Base-by-base conservation (phyloP, 2,329 filamentous ascomycete species). In the Aspergillus transmontanensis region DNA sequence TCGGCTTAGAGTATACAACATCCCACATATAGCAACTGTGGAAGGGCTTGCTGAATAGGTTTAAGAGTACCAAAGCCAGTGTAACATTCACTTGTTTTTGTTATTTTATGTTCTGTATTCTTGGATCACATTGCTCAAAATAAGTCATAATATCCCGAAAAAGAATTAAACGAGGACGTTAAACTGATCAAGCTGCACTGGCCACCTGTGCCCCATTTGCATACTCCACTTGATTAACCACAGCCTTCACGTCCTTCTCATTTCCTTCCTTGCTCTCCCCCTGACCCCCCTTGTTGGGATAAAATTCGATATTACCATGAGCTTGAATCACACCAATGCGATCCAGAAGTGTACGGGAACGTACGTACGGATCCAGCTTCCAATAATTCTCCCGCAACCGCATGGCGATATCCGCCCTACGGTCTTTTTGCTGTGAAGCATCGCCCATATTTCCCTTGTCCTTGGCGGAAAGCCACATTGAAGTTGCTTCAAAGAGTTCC, bases 401-500 rank as follows among this genome's bases (percentile, higher is more conserved):
- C 19, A 12, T 12, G n/a, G 32, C 32, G 19, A 36, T 21, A 36
- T 54, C 16, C 1, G 30, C 30, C 19, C 51, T 54, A 3, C 30
- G 51, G 14, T 36, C 30, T 4, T 54, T 34, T 16, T 54, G 51
- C 11, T 23, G 51, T 7, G 51, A 36, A 23, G 10, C 30, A 36
- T 54, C 51, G 6, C 51, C 32, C 19, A 36, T 12, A n/a, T 54
- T 54, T 3, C 30, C 30, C n/a, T 54, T 54, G 9, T 36, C 6
- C 30, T 54, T 54, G 51, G 81, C 79, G 45, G 79, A 77, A 58
- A 95, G 86, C 94, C 94, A 98, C 45, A 86, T 82, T 16, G 89
- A 75, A 0, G 94, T 94, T 28, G 87, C 84, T 11, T 83, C 82
- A 77, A 97, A 92, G 70, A 90, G 96, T 51, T 88, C 85, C 57